Evolutionary conservation across 192 early-diverging fungal genomes (phyloP).

Genomic region (Phycomyces blakesleeanus): DNA sequence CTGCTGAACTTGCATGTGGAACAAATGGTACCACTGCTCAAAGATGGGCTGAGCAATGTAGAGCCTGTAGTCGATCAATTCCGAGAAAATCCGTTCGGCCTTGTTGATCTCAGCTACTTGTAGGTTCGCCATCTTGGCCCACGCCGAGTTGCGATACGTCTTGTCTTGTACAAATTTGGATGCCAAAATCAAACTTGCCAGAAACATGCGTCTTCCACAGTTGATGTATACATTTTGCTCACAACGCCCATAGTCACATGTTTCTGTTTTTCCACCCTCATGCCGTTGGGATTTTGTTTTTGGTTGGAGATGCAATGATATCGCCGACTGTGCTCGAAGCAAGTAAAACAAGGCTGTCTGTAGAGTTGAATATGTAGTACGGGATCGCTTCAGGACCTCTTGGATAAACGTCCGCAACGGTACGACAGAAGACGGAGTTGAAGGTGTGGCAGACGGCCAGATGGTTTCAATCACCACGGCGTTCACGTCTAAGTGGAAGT

Average conservation of each 20-base stretch:
- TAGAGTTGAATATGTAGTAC: slow-evolving; percentile 74
- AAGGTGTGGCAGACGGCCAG: slow-evolving; percentile 35
- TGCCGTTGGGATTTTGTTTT: background rate
- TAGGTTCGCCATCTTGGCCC: slow-evolving; percentile 89
- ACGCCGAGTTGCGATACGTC: slow-evolving; percentile 83
- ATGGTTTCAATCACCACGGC: slow-evolving; percentile 57
- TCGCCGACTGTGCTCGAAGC: slow-evolving; percentile 39
- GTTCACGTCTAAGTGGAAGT: slow-evolving; percentile 42
- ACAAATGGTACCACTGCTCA: slow-evolving; percentile 37
- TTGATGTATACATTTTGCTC: slow-evolving; percentile 39
- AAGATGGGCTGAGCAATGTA: slow-evolving; percentile 49
- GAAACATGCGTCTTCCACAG: slow-evolving; percentile 81
- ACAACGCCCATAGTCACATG: background rate
- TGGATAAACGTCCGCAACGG: slow-evolving; percentile 68
- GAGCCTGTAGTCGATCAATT: slow-evolving; percentile 78
- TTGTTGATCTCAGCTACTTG: slow-evolving; percentile 77
- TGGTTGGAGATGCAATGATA: slow-evolving; percentile 17
- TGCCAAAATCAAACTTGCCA: slow-evolving; percentile 79
- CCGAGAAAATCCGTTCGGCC: slow-evolving; percentile 78
- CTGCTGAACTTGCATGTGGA: slow-evolving; percentile 21
- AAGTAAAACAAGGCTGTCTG: slow-evolving; percentile 76
- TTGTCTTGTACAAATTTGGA: slow-evolving; percentile 89
- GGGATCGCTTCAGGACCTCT: slow-evolving; percentile 70
- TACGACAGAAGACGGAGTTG: slow-evolving; percentile 36
- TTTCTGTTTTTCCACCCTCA: slow-evolving; percentile 2